Evolutionary conservation across 108 stramenopile species (phyloP).

Genomic region (Cyclotella sp.): DNA sequence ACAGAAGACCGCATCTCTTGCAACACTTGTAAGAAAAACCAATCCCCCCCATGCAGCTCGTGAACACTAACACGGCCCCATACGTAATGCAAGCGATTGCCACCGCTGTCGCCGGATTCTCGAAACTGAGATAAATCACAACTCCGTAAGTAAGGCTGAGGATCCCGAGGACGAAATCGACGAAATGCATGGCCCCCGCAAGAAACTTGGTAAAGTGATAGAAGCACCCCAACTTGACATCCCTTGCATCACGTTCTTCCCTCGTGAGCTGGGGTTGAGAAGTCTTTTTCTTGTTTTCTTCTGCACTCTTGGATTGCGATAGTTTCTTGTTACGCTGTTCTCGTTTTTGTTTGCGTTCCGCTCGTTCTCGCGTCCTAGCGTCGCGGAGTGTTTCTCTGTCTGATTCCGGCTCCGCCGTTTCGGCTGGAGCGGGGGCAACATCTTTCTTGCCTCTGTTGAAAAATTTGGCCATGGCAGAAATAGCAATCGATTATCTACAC

Average conservation of each 20-base stretch:
- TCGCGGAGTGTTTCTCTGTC: constrained; percentile 7
- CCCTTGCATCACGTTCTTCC: constrained; percentile 30
- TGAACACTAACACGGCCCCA: constrained; percentile 23
- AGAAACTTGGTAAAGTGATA: constrained; percentile 26
- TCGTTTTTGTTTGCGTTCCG: constrained; percentile 12
- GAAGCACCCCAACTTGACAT: constrained; percentile 46
- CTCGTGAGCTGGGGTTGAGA: constrained; percentile 18
- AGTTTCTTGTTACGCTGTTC: background rate
- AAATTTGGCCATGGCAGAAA: constrained; percentile 10
- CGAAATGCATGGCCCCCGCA: constrained; percentile 31
- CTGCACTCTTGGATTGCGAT: constrained; percentile 4
- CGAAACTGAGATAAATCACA: constrained; percentile 23
- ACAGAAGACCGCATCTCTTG: constrained; percentile 26
- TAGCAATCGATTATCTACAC: background rate
- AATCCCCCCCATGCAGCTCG: constrained; percentile 34
- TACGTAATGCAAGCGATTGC: constrained; percentile 22
- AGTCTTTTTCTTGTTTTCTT: background rate
- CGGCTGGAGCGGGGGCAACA: background rate
- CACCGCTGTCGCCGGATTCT: constrained; percentile 37
- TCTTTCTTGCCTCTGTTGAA: background rate
- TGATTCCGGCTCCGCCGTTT: background rate
- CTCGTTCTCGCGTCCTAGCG: constrained; percentile 13
- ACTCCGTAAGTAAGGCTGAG: constrained; percentile 27
- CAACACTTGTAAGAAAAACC: constrained; percentile 32
- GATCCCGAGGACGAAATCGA: constrained; percentile 33